Conservation (phyloP, 2,329 filamentous ascomycete species). For the Cladosporium sp. region DNA sequence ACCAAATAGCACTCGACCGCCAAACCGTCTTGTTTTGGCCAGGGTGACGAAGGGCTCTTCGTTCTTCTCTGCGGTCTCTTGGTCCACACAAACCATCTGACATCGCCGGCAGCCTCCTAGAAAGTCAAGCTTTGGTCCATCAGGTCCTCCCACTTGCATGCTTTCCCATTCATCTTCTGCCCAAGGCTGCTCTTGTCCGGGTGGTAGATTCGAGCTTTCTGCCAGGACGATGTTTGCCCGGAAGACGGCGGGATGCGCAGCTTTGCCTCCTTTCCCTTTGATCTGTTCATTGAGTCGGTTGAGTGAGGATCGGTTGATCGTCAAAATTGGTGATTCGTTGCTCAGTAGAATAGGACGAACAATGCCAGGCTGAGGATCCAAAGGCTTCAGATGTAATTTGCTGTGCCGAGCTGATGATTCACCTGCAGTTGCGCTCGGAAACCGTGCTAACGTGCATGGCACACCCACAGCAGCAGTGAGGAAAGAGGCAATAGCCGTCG, state of each 20-base stretch:
- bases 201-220: constrained; percentile 39
- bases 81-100: constrained; percentile 95
- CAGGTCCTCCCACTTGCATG: constrained; percentile 61
- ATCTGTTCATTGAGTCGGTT: constrained; percentile 74
- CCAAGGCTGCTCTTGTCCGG: constrained; percentile 58
- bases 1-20: constrained; percentile 86
- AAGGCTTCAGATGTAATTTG: constrained; percentile 61
- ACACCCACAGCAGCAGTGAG: constrained; percentile 73
- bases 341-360: constrained; percentile 68
- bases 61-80: constrained; percentile 69
- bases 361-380: constrained; percentile 20
- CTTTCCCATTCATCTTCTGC: constrained; percentile 74
- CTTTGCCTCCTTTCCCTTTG: constrained; percentile 54
- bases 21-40: constrained; percentile 77
- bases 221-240: constrained; percentile 82
- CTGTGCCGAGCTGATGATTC: constrained; percentile 61
- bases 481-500: constrained; percentile 63
- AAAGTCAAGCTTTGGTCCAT: constrained; percentile 54
- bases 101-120: constrained; percentile 83
- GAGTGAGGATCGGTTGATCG: constrained; percentile 76
- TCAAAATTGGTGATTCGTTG: constrained; percentile 90
- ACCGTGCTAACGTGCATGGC: constrained; percentile 78
- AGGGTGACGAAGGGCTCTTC: constrained; percentile 87
- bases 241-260: constrained; percentile 71
- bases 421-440: constrained; percentile 58